These are phyloP conservation scores for Hortiboletus campestris DNA, from an alignment of 768 basidiomycete species.

Conservation along the genomic window DNA sequence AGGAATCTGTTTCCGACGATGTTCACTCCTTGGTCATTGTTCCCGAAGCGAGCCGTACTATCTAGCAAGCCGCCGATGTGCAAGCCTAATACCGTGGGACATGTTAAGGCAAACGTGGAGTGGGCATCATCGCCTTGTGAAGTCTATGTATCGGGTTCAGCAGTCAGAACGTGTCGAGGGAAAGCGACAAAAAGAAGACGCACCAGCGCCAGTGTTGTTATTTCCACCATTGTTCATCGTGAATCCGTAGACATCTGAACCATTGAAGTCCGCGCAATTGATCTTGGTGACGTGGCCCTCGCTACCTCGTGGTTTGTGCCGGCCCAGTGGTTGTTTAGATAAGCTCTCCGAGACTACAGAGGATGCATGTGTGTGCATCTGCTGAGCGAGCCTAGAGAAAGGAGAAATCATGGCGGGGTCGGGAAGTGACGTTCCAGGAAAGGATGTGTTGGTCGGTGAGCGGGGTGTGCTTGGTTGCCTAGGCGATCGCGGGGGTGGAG, in stretches of 20 bases:
- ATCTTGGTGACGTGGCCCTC: not conserved
- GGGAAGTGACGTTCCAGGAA: not conserved
- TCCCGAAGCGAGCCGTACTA: slow-evolving; percentile 1
- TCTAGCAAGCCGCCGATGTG: not conserved
- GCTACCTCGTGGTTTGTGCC: not conserved
- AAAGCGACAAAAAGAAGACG: not conserved
- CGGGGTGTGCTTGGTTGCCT: not conserved
- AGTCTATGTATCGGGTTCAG: no score
- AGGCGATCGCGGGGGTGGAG: slow-evolving; percentile 4
- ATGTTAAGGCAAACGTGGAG: no score
- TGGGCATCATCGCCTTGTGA: no score
- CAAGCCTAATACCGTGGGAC: no score
- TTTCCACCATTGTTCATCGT: slow-evolving; percentile 9
- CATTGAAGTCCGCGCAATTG: not conserved
- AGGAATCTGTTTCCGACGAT: not conserved
- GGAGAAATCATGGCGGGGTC: not conserved
- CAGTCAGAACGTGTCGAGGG: no score
- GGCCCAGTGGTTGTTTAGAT: not conserved
- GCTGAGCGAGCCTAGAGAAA: not conserved
- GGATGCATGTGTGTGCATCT: not conserved
- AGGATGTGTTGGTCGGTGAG: not conserved
- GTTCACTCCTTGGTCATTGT: slow-evolving; percentile 18
- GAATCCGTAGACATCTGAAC: not conserved
- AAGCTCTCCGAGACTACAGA: rapidly evolving
- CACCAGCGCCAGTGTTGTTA: slow-evolving; percentile 11